Conservation (phyloP, 306 rosid genomes). For the Chamaecrista fasciculata region DNA sequence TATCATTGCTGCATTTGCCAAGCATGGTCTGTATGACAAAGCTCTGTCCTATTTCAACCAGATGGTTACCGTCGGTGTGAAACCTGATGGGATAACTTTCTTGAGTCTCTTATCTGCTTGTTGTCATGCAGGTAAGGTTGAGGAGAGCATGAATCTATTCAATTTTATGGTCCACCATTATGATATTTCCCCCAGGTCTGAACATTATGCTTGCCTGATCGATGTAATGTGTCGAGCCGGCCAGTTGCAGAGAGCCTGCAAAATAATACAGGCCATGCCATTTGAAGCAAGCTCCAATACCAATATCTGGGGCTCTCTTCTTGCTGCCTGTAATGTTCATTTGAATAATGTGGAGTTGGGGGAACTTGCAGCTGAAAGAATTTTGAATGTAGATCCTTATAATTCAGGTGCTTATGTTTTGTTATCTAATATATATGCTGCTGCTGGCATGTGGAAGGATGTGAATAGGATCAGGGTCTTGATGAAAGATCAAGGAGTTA, state of each 20-base stretch:
- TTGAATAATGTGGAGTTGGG: slow-evolving; percentile 41
- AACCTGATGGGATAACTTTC: slow-evolving; percentile 1
- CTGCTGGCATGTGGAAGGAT: slow-evolving; percentile 45
- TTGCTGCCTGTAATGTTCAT: slow-evolving; percentile 40
- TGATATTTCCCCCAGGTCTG: slow-evolving; percentile 41
- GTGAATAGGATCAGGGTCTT: slow-evolving; percentile 41
- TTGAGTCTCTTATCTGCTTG: slow-evolving; percentile 11
- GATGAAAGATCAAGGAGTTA: slow-evolving; percentile 47
- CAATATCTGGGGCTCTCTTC: slow-evolving; percentile 38
- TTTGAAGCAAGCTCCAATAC: slow-evolving; percentile 38
- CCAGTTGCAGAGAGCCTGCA: slow-evolving; percentile 44
- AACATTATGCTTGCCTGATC: slow-evolving; percentile 44
- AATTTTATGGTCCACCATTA: slow-evolving; percentile 36
- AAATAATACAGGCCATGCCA: slow-evolving; percentile 31
- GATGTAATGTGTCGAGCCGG: slow-evolving; percentile 43
- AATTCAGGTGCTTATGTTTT: slow-evolving; percentile 45
- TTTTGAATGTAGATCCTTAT: slow-evolving; percentile 38
- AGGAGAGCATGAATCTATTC: slow-evolving; percentile 36
- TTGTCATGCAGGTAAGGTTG: slow-evolving; percentile 27
- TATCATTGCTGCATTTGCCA: slow-evolving; percentile 12
- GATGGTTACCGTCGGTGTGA: not conserved
- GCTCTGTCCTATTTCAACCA: not conserved
- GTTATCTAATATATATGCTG: slow-evolving; percentile 51
- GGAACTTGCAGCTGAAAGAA: slow-evolving; percentile 37
- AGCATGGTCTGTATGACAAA: slow-evolving; percentile 10